A percentile compares a stretch with the other conserved stretches of the same genome.
Conservation (phyloP, 1,284 basidiomycete species). For the Ustilago esculenta region DNA sequence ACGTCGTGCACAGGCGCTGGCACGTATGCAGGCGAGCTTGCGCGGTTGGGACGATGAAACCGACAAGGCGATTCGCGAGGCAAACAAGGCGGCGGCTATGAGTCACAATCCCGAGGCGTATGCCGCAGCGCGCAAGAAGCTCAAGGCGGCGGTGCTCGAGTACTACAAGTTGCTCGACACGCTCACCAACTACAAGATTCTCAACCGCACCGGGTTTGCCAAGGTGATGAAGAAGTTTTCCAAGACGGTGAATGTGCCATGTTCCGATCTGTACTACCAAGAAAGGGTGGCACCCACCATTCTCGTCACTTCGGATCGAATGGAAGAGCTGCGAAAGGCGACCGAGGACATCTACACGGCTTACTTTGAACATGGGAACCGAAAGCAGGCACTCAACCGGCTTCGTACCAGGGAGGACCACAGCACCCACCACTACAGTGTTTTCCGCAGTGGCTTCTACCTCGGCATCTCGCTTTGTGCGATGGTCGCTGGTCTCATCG, state of each 20-base stretch:
- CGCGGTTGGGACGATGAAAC: conserved; percentile 46
- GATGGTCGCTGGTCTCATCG: conserved; percentile 75
- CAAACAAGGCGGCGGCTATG: conserved; percentile 58
- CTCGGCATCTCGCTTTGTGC: conserved; percentile 84
- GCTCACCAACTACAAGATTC: conserved; percentile 76
- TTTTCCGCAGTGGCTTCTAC: conserved; percentile 73
- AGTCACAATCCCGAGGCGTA: conserved; percentile 80
- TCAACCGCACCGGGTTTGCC: conserved; percentile 88
- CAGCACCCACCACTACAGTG: conserved; percentile 75
- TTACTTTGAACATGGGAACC: conserved; percentile 77
- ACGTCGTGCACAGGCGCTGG: conserved; percentile 56
- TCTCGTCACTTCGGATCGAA: conserved; percentile 71
- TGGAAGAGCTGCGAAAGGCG: conserved; percentile 77
- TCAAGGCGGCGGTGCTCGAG: conserved; percentile 84
- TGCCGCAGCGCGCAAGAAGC: conserved; percentile 79
- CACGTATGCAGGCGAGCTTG: conserved; percentile 43
- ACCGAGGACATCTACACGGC: conserved; percentile 65
- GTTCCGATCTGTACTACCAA: conserved; percentile 78
- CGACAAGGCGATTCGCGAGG: conserved; percentile 42
- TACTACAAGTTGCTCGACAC: conserved; percentile 81
- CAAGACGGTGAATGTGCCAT: conserved; percentile 77
- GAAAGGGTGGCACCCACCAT: conserved; percentile 73
- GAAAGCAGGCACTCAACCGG: conserved; percentile 78
- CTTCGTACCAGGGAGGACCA: conserved; percentile 72
- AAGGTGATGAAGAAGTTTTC: conserved; percentile 91